A percentile compares a stretch with the other conserved stretches of the same genome.
Conservation (phyloP, 371 early-diverging fungal species). For the Mucor lusitanicus region DNA sequence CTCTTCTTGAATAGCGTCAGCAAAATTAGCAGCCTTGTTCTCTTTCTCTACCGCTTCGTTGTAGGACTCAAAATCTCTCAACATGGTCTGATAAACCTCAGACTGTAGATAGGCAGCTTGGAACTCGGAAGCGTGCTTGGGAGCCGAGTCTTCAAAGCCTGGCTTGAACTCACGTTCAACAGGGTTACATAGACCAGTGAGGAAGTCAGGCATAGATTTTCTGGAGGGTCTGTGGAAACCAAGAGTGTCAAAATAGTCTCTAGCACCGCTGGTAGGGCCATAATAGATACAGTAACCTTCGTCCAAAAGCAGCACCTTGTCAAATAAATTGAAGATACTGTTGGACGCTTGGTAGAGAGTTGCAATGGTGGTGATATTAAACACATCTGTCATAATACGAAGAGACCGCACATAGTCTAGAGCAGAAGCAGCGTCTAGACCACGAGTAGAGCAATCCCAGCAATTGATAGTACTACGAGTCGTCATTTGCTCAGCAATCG, state of each 20-base stretch:
- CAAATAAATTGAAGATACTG: conserved; percentile 76
- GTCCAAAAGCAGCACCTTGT: conserved; percentile 71
- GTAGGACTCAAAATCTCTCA: conserved; percentile 41
- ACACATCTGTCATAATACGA: conserved; percentile 64
- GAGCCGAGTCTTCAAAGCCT: conserved; percentile 57
- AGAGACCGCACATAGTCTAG: conserved; percentile 73
- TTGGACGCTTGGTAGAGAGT: conserved; percentile 75
- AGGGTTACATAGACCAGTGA: conserved; percentile 72
- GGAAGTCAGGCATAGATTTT: conserved; percentile 76
- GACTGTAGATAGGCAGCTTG: conserved; percentile 47
- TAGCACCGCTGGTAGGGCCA: conserved; percentile 71
- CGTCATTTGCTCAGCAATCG: conserved; percentile 86
- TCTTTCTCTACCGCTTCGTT: conserved; percentile 28
- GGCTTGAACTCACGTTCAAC: conserved; percentile 60
- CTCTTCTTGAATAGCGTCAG: conserved; percentile 50
- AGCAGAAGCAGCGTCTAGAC: conserved; percentile 90
- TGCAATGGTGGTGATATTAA: conserved; percentile 66
- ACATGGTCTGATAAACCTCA: conserved; percentile 27
- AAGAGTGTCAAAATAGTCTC: conserved; percentile 66
- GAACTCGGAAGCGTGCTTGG: conserved; percentile 50
- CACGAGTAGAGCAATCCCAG: conserved; percentile 88
- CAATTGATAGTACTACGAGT: conserved; percentile 71
- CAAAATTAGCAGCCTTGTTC: conserved; percentile 48
- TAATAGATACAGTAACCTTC: conserved; percentile 76
- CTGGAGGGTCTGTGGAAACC: conserved; percentile 73